Conservation (phyloP, 345 rosid genomes). For the Arabis alpina region DNA sequence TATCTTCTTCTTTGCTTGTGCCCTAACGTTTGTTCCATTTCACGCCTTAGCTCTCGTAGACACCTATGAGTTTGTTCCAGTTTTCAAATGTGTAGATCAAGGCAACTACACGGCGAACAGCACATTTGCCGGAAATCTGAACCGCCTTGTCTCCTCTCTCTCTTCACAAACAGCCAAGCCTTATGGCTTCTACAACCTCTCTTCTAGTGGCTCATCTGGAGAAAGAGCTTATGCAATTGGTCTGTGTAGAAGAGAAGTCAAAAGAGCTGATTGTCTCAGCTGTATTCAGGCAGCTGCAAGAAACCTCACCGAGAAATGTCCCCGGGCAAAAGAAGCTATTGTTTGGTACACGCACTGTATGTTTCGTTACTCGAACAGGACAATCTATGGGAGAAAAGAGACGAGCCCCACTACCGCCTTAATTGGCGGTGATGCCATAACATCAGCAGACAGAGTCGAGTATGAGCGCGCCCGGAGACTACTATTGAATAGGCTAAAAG, state of each 20-base stretch:
- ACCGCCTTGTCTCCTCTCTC: constrained; percentile 33
- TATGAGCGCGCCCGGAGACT: constrained; percentile 27
- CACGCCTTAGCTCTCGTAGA: constrained; percentile 31
- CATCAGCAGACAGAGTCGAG: constrained; percentile 29
- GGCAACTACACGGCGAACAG: constrained; percentile 39
- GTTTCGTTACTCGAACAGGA: constrained; percentile 48
- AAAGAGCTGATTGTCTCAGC: constrained; percentile 37
- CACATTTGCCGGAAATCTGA: constrained; percentile 31
- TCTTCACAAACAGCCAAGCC: constrained; percentile 20
- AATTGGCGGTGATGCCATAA: background rate
- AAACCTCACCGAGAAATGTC: constrained; percentile 30
- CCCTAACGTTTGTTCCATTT: constrained; percentile 23
- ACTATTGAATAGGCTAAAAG: constrained; percentile 35
- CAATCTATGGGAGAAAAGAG: constrained; percentile 37
- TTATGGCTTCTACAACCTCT: constrained; percentile 46
- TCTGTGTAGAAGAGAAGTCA: constrained; percentile 53
- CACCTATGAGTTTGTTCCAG: constrained; percentile 19
- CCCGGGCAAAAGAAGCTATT: constrained; percentile 39
- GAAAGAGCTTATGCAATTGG: constrained; percentile 43
- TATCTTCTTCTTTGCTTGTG: constrained; percentile 24
- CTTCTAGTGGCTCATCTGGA: constrained; percentile 29
- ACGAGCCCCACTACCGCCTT: background rate
- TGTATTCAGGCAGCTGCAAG: constrained; percentile 44
- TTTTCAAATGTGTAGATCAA: background rate
- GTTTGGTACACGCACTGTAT: constrained; percentile 49